These are phyloP conservation scores for Trichoderma pleuroti DNA, from an alignment of 2,329 filamentous ascomycete species.

Conservation along the genomic window DNA sequence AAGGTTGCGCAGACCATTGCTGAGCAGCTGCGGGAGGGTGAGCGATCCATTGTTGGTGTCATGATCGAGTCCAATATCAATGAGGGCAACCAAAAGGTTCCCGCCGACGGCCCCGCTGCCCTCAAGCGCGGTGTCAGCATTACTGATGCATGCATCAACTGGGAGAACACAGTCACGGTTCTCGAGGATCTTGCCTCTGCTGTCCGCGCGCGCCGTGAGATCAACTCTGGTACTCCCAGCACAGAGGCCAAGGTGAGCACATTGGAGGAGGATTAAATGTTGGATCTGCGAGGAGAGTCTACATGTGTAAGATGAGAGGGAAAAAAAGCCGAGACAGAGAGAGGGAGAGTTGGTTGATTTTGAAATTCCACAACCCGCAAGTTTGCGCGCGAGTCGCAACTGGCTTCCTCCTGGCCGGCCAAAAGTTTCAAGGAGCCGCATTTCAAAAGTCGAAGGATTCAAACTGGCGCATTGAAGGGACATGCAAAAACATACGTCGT, in stretches of 20 bases:
- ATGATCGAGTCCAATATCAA: slow-evolving; percentile 99
- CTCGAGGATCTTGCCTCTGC: slow-evolving; percentile 84
- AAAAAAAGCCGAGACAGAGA: not conserved
- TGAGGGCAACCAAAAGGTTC: slow-evolving; percentile 85
- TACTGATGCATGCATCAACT: slow-evolving; percentile 93
- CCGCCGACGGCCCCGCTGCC: slow-evolving; percentile 70
- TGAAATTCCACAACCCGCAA: not conserved
- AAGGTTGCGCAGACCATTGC: slow-evolving; percentile 79
- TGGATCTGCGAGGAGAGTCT: not conserved
- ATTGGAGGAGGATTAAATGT: slow-evolving; percentile 48
- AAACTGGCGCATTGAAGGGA: slow-evolving; percentile 16
- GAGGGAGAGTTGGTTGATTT: not conserved
- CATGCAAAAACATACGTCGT: not conserved
- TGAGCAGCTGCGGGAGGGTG: slow-evolving; percentile 82
- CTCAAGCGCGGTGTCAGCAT: slow-evolving; percentile 91
- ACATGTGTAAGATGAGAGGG: not conserved
- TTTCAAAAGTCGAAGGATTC: not conserved
- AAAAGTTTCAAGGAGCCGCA: not conserved
- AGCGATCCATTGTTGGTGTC: slow-evolving; percentile 86
- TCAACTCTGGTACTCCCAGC: slow-evolving; percentile 38
- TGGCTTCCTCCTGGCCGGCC: not conserved
- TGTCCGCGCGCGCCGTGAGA: slow-evolving; percentile 68
- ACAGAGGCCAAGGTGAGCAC: slow-evolving; percentile 40
- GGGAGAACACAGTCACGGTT: slow-evolving; percentile 78
- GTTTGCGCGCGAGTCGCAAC: not conserved